A percentile compares a stretch with the other conserved stretches of the same genome.
phyloP scores from a whole-genome alignment of 1,284 basidiomycete genomes.

The Takashimella tepidaria region DNA sequence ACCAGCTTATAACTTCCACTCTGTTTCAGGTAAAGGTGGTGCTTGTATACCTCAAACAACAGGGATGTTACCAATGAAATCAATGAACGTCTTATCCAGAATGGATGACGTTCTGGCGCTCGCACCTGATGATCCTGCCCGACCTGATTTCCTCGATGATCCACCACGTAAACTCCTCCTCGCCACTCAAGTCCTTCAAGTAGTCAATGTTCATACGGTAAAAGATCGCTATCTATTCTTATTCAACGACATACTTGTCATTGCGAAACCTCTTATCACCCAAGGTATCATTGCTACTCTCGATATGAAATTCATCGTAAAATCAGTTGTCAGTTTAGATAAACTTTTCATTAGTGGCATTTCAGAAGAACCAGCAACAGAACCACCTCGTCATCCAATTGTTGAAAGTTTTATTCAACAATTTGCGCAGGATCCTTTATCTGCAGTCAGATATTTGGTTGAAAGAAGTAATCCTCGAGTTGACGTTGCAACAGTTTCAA shows the following conservation, averaged over 20 bases:
- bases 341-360: conserved; percentile 47
- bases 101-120: conserved; percentile 56
- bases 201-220: conserved; percentile 76
- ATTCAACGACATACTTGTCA: conserved; percentile 87
- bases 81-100: conserved; percentile 31
- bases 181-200: conserved; percentile 82
- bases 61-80: conserved; percentile 15
- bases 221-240: conserved; percentile 95
- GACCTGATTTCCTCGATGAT: conserved; percentile 66
- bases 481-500: conserved; percentile 65
- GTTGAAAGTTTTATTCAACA: conserved; percentile 65
- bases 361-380: conserved; percentile 28
- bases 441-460: conserved; percentile 62
- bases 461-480: conserved; percentile 52
- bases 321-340: conserved; percentile 74
- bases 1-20: neutral
- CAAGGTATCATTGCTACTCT: conserved; percentile 62
- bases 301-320: conserved; percentile 79
- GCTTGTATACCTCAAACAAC: neutral
- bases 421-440: conserved; percentile 68
- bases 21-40: neutral
- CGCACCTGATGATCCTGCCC: conserved; percentile 54
- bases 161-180: conserved; percentile 79
- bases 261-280: conserved; percentile 55
- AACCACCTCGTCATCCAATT: conserved; percentile 54